Conservation (phyloP, 176 grass and related monocot species). For the Triticum urartu region DNA sequence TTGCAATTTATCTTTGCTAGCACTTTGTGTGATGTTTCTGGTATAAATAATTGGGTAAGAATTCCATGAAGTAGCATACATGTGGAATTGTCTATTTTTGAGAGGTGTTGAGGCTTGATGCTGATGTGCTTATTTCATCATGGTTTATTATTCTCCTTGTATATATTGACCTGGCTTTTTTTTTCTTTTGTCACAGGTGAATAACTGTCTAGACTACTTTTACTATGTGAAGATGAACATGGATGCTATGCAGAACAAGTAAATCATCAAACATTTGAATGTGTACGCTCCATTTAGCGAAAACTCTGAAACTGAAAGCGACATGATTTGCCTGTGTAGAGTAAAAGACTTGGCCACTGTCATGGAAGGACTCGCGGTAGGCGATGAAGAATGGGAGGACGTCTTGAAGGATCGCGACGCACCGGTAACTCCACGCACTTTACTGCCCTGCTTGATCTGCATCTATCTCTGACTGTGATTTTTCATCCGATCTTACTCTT, state of each 20-base stretch:
- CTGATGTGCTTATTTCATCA: background rate
- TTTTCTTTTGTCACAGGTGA: background rate
- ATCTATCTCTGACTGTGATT: too few species aligned
- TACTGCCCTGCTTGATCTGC: background rate
- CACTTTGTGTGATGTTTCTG: background rate
- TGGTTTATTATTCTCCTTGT: background rate
- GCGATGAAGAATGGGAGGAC: background rate
- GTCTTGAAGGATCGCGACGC: background rate
- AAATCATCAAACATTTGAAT: too few species aligned
- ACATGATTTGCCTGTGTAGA: background rate
- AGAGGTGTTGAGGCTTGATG: background rate
- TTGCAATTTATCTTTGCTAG: background rate
- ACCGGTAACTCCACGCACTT: background rate
- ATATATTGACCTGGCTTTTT: too few species aligned
- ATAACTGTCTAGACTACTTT: background rate
- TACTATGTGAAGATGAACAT: constrained; percentile 28
- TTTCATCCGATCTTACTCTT: background rate
- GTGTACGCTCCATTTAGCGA: too few species aligned
- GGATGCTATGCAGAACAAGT: background rate
- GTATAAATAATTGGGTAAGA: background rate
- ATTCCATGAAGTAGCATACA: background rate
- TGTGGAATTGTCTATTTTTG: background rate
- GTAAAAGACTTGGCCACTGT: background rate
- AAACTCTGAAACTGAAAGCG: background rate
- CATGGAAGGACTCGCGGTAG: background rate